Evolutionary conservation across 345 rosid species (phyloP).

Genomic region (Citrus australasica): DNA sequence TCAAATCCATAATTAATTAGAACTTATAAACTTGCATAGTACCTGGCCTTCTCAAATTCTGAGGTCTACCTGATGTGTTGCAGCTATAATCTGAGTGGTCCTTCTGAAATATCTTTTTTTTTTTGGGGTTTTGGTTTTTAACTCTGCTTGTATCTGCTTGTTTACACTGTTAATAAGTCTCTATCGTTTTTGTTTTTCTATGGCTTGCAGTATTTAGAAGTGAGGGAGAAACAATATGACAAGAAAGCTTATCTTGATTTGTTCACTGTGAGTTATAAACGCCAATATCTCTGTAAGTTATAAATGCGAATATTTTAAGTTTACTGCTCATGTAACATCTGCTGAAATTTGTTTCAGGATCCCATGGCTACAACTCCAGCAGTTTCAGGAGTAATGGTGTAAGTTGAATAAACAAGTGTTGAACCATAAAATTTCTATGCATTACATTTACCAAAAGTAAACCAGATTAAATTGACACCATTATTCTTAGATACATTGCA

Average conservation of each 20-base stretch:
- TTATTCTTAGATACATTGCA: constrained; percentile 60
- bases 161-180: constrained; percentile 3
- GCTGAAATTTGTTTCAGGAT: constrained; percentile 49
- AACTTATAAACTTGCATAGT: background rate
- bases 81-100: background rate
- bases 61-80: background rate
- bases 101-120: background rate
- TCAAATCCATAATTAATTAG: background rate
- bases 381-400: constrained; percentile 79
- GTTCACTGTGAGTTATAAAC: constrained; percentile 57
- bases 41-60: background rate
- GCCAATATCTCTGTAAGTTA: background rate
- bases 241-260: constrained; percentile 74
- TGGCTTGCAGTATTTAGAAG: constrained; percentile 64
- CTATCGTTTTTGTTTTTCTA: background rate
- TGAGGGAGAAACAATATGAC: constrained; percentile 90
- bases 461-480: background rate
- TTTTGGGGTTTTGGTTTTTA: background rate
- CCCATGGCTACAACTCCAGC: constrained; percentile 57
- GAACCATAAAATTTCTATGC: background rate
- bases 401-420: constrained; percentile 28
- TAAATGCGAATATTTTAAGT: background rate
- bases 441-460: background rate
- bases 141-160: background rate
- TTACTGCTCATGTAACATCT: constrained; percentile 9